These are phyloP conservation scores for Pyrus betulifolia DNA, from an alignment of 306 rosid species.

Conservation along the genomic window DNA sequence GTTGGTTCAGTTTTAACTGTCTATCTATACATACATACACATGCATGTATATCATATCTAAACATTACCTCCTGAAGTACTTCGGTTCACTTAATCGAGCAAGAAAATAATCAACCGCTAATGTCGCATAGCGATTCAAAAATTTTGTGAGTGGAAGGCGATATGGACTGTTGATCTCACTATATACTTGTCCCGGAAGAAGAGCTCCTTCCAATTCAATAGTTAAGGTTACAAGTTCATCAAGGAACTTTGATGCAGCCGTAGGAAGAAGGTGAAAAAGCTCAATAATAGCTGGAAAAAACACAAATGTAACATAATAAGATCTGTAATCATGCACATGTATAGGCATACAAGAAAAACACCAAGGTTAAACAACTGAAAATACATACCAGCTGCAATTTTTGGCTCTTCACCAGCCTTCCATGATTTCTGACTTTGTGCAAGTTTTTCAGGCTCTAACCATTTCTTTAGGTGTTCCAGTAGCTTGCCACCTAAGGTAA, in stretches of 20 bases:
- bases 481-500: conserved; percentile 87
- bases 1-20: background rate
- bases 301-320: conserved; percentile 13
- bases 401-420: conserved; percentile 99
- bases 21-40: background rate
- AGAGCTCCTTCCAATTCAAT: conserved; percentile 98
- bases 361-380: conserved; percentile 17
- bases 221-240: conserved; percentile 93
- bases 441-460: conserved; percentile 98
- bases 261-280: conserved; percentile 94
- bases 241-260: conserved; percentile 96
- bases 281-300: conserved; percentile 84
- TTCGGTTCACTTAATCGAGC: conserved; percentile 84
- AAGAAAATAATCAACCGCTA: conserved; percentile 90
- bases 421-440: conserved; percentile 92
- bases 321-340: conserved; percentile 11
- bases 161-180: conserved; percentile 97
- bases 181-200: conserved; percentile 89
- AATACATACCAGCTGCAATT: conserved; percentile 83
- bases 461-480: conserved; percentile 96
- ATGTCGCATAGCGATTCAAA: conserved; percentile 82
- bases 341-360: conserved; percentile 16
- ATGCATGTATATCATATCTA: background rate
- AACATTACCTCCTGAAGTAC: conserved; percentile 84
- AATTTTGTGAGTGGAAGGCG: conserved; percentile 87